Evolutionary conservation across 2,329 filamentous ascomycete species (phyloP), one percentile per base, ranked within the genome.

Genomic region (Tolypocladium guangdongense): DNA sequence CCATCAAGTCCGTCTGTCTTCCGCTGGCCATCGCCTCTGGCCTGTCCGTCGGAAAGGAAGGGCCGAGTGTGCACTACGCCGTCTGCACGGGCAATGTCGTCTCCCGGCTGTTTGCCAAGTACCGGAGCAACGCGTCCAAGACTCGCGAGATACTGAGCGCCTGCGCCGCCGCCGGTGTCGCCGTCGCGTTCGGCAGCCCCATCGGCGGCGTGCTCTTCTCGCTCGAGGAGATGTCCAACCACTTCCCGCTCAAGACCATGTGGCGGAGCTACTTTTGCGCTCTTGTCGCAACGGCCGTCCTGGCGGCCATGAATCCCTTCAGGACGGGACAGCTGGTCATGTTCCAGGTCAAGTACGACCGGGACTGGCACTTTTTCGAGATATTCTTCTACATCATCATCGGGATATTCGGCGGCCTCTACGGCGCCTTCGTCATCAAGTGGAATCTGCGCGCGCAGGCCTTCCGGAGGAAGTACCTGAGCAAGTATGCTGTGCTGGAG

Each of bases 201-300:
- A 99, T 99, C 57, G 93, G 93, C 52, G 93, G 93, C 20, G 93
- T 99, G 2, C 73, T 99, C 18, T 99, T 99, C 73, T 96, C 92
- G 3, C 75, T 99, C 7, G 93, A 99, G 74, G 93, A 99, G 75
- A 96, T 99, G 87, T 92, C 91, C 18, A 95, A 84, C 54, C 87
- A 96, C 64, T 99, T 99, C 62, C 93, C 93, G 0, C 80, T 99
- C 22, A 97, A 97, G 71, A 99, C 93, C 0, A 82, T 99, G 71
- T 97, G 93, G 93, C 82, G 93, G 61, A 96, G 90, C 67, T 99
- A 97, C 68, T 97, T 99, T 68, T 99, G 93, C 70, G 93, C 93
- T 33, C 73, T 99, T 58, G 92, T 99, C 6, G 93, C 91, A 6
- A 97, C 93, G 1, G 90, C 90, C 50, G 90, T 96, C 18, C 74